These are phyloP conservation scores for Fusarium irregulare DNA, from an alignment of 2,329 filamentous ascomycete genomes.

Conservation along the genomic window DNA sequence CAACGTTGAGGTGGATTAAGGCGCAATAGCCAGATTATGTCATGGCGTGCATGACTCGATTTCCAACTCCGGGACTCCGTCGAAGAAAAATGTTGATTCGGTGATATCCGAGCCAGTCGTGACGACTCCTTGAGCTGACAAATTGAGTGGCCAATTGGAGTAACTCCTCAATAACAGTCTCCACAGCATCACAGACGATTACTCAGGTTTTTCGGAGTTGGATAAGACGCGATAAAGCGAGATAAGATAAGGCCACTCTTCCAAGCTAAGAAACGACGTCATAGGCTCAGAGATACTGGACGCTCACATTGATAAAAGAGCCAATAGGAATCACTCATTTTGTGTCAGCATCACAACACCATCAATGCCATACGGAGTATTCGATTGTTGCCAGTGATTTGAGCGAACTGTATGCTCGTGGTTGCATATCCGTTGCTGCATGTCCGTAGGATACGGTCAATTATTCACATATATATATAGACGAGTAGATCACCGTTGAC, in stretches of 20 bases:
- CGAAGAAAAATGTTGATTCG: not conserved
- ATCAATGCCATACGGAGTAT: not conserved
- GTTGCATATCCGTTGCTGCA: not conserved
- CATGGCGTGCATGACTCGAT: slow-evolving; percentile 5
- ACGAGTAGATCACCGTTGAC: not conserved
- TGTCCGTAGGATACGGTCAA: not conserved
- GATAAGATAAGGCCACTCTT: not conserved
- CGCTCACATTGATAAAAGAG: not conserved
- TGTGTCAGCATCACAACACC: not conserved
- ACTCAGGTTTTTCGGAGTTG: not conserved
- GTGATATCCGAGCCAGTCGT: not conserved
- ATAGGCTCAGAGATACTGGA: not conserved
- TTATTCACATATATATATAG: not conserved
- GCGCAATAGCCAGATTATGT: slow-evolving; percentile 1
- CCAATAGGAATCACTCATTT: not conserved
- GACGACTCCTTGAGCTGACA: not conserved
- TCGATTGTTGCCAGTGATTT: not conserved
- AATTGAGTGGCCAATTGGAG: not conserved
- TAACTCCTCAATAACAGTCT: not conserved
- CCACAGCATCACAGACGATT: not conserved
- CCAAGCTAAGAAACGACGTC: not conserved
- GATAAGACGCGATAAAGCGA: not conserved
- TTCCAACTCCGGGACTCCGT: slow-evolving; percentile 20
- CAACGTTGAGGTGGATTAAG: not conserved
- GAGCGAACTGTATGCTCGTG: not conserved